Evolutionary conservation across 495 filamentous ascomycete species (phyloP), one percentile per base, ranked within the genome.

Genomic region (Parmelia sp.): DNA sequence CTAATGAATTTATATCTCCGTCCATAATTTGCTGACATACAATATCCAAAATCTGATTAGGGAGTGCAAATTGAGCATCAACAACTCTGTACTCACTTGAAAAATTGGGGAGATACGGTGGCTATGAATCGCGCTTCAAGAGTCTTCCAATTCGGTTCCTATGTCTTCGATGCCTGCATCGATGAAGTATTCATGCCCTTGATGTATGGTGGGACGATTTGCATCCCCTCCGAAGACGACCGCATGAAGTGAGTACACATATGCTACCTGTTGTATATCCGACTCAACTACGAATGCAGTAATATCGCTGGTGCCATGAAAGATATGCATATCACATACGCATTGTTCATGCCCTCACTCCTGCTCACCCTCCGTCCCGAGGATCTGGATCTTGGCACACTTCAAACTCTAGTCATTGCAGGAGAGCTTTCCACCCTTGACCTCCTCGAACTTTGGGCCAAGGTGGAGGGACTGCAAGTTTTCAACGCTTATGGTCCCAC

Each of bases 241-340:
- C 66, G 71, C 1, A 35, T 61, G 29, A 61, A 56, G 55, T 57
- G 21, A 35, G 55, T 12, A 35, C 1, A 1, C 1, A 12, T 12
- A 7, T 57, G 14, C 17, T 21, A 21, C 15, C 8, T 19, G 1
- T 1, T 40, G 35, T 33, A 33, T 31, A 70, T n/a, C 51, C 47
- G 23, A 60, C 45, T 49, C 5, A 25, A 12, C 0, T 7, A 9
- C 10, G 3, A 1, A 11, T 23, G 29, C 29, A 57, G 55, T 71
- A 88, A 90, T 65, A 74, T 90, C 4, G 73, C 33, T 14, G 39
- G 33, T 40, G 31, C 53, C 35, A 63, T 29, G 27, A 37, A 3
- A 47, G 36, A 42, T 3, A 44, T 45, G 35, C 21, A 23, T 10
- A 64, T 68, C 4, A 71, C 51, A 25, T 69, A 53, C 29, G 40